Conservation (phyloP, 2,329 filamentous ascomycete genomes). For the Sclerotinia sclerotiorum region DNA sequence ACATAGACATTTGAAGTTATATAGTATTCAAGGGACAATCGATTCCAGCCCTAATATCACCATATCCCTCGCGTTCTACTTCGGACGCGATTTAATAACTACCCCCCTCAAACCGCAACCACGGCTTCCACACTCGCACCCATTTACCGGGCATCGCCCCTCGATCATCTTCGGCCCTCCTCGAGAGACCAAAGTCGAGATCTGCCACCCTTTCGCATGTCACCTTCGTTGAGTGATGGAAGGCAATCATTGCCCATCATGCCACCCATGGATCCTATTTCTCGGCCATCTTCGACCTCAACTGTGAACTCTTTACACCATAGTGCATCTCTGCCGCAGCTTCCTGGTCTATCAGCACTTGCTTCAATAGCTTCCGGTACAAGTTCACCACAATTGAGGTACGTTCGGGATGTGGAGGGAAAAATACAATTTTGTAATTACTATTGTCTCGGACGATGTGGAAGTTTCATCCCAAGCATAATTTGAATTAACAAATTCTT, state of each 20-base stretch:
- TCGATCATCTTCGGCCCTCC: conserved; percentile 49
- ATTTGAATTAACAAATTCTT: background rate
- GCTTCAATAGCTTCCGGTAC: conserved; percentile 54
- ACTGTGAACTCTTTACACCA: conserved; percentile 48
- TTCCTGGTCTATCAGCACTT: conserved; percentile 59
- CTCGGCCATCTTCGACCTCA: conserved; percentile 53
- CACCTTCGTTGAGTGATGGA: conserved; percentile 47
- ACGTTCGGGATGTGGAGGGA: conserved; percentile 39
- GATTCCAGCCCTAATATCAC: conserved; percentile 15
- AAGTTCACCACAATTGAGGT: conserved; percentile 52
- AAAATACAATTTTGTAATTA: conserved; percentile 4
- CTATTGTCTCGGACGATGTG: conserved; percentile 12
- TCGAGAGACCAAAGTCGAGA: conserved; percentile 50
- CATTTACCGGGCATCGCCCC: conserved; percentile 56
- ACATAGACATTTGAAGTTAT: conserved; percentile 29
- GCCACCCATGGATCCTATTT: conserved; percentile 47
- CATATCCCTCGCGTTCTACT: conserved; percentile 33
- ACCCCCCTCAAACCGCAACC: conserved; percentile 41
- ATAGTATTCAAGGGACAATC: conserved; percentile 23
- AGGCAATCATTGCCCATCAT: conserved; percentile 49
- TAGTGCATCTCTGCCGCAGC: conserved; percentile 44
- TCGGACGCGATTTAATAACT: conserved; percentile 35
- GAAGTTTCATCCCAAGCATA: background rate
- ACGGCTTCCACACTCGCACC: conserved; percentile 61
- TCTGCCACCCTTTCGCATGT: conserved; percentile 48